Evolutionary conservation across 495 filamentous ascomycete genomes (phyloP).

Genomic region (Aspergillus cristatus): DNA sequence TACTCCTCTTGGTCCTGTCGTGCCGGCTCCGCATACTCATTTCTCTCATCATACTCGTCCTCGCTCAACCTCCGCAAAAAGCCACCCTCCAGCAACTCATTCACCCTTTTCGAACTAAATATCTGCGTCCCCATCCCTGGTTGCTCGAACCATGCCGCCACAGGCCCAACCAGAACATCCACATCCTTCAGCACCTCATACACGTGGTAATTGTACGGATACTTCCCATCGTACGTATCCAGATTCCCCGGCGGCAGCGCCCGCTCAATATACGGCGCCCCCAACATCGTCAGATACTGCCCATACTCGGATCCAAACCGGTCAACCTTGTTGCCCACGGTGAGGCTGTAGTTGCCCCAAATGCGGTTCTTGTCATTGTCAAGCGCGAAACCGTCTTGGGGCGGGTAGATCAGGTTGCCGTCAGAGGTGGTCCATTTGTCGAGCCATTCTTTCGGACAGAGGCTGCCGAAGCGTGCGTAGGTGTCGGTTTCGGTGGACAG

Average conservation of each 20-base stretch:
- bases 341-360: constrained; percentile 35
- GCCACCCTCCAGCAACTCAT: constrained; percentile 15
- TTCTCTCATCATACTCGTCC: not conserved
- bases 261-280: constrained; percentile 43
- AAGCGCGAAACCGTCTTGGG: constrained; percentile 32
- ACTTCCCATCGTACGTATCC: constrained; percentile 25
- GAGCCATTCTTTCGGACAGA: constrained; percentile 42
- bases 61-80: constrained; percentile 8
- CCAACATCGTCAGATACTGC: constrained; percentile 35
- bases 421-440: constrained; percentile 28
- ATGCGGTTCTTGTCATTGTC: constrained; percentile 25
- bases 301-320: constrained; percentile 44
- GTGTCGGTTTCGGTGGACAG: constrained; percentile 24
- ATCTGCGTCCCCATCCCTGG: constrained; percentile 47
- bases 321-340: constrained; percentile 40
- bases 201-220: constrained; percentile 47
- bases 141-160: constrained; percentile 50
- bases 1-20: no score
- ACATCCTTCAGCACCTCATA: constrained; percentile 41
- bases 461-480: constrained; percentile 40
- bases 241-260: constrained; percentile 44
- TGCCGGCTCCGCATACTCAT: not conserved
- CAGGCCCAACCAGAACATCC: constrained; percentile 36
- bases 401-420: constrained; percentile 35
- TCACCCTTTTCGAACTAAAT: constrained; percentile 11